phyloP scores from a whole-genome alignment of 805 yeast genomes.

The Candida montana region DNA sequence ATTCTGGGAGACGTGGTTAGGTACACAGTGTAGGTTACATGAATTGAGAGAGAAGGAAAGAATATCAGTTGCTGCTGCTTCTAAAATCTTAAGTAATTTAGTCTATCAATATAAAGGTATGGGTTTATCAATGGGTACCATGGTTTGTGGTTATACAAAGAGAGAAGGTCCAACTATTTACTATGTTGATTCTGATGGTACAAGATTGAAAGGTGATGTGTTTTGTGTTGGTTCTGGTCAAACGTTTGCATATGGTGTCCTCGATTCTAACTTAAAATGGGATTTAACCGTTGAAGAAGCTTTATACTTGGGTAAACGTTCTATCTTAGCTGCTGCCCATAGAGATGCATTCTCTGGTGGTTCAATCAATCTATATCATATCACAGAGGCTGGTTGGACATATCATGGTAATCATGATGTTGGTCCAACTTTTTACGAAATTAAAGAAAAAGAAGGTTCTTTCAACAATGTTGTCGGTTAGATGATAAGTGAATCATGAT shows the following conservation, averaged over 20 bases:
- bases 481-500: neutral
- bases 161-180: slow-evolving; percentile 94
- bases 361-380: slow-evolving; percentile 87
- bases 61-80: slow-evolving; percentile 94
- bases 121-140: slow-evolving; percentile 99
- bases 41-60: slow-evolving; percentile 93
- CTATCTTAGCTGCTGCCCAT: slow-evolving; percentile 95
- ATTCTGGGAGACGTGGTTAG: slow-evolving; percentile 98
- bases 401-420: slow-evolving; percentile 95
- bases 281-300: slow-evolving; percentile 92
- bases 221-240: slow-evolving; percentile 99
- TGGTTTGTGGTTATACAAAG: slow-evolving; percentile 95
- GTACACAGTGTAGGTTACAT: slow-evolving; percentile 91
- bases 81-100: slow-evolving; percentile 84
- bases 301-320: slow-evolving; percentile 86
- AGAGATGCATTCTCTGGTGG: slow-evolving; percentile 99
- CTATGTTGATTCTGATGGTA: slow-evolving; percentile 96
- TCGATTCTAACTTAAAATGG: slow-evolving; percentile 90
- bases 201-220: slow-evolving; percentile 88
- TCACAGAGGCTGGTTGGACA: slow-evolving; percentile 90
- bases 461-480: slow-evolving; percentile 65
- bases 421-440: slow-evolving; percentile 86
- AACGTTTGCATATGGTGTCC: slow-evolving; percentile 97
- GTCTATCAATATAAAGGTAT: slow-evolving; percentile 94
- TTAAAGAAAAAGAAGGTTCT: slow-evolving; percentile 81